phyloP scores from a whole-genome alignment of 2,329 filamentous ascomycete genomes.

The Zasmidium cellare region DNA sequence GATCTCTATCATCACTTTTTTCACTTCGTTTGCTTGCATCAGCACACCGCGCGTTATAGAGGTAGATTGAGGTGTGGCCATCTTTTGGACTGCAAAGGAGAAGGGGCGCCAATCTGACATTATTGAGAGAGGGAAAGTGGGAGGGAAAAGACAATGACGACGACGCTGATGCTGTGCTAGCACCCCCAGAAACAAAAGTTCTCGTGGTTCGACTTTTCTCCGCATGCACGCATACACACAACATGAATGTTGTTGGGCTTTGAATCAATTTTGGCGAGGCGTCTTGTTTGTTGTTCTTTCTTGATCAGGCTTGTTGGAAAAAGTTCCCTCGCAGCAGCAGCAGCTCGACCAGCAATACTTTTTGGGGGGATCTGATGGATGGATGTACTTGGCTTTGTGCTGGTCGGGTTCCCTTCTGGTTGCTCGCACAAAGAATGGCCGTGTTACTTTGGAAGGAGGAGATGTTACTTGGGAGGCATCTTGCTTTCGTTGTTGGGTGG shows the following conservation, averaged over 20 bases:
- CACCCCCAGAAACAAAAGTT: slow-evolving; percentile 17
- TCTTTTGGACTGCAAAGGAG: slow-evolving; percentile 12
- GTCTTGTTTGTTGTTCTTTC: slow-evolving; percentile 4
- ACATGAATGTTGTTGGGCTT: too few relatives aligned
- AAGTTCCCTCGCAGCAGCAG: too few relatives aligned
- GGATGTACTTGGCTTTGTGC: too few relatives aligned
- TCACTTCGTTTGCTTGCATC: slow-evolving; percentile 27
- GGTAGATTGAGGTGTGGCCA: slow-evolving; percentile 25
- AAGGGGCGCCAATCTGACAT: slow-evolving; percentile 23
- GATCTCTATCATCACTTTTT: slow-evolving; percentile 4
- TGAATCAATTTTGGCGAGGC: slow-evolving; percentile 3
- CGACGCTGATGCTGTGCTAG: slow-evolving; percentile 15
- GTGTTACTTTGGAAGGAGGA: neutral
- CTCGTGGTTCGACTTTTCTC: slow-evolving; percentile 6
- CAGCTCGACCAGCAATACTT: too few relatives aligned
- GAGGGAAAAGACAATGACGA: neutral
- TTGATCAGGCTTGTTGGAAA: neutral
- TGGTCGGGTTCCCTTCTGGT: too few relatives aligned
- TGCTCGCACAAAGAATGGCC: too few relatives aligned
- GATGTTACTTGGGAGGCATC: neutral
- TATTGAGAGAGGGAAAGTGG: neutral
- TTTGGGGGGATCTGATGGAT: too few relatives aligned
- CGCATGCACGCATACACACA: too few relatives aligned
- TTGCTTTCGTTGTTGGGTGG: neutral
- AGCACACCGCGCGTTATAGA: slow-evolving; percentile 29